Conservation (phyloP, 345 rosid species). For the Populus simonii region DNA sequence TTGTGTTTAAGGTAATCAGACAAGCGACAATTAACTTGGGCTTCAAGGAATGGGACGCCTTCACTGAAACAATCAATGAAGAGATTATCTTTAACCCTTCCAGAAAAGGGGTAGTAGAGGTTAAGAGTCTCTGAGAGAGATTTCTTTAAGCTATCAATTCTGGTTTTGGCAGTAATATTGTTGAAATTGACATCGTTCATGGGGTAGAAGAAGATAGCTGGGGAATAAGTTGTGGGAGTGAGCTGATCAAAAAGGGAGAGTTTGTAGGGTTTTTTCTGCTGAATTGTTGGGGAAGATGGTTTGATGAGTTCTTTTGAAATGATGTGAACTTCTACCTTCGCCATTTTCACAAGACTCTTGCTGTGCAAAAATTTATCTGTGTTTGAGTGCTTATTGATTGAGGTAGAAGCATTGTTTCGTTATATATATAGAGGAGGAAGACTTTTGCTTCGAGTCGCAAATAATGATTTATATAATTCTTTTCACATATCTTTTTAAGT, state of each 20-base stretch:
- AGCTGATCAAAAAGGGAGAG: constrained; percentile 16
- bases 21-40: not conserved
- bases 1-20: constrained; percentile 2
- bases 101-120: constrained; percentile 23
- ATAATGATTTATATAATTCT: too few species aligned
- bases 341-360: not conserved
- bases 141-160: not conserved
- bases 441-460: too few species aligned
- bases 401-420: too few species aligned
- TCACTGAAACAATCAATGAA: constrained; percentile 10
- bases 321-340: constrained; percentile 10
- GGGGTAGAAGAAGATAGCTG: constrained; percentile 10
- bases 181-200: not conserved
- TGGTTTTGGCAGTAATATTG: not conserved
- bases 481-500: too few species aligned
- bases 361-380: too few species aligned
- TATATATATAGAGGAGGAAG: too few species aligned
- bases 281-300: constrained; percentile 13
- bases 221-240: constrained; percentile 15
- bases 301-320: constrained; percentile 18
- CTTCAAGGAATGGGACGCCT: constrained; percentile 15
- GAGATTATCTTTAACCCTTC: constrained; percentile 13
- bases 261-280: constrained; percentile 9
- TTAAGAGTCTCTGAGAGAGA: constrained; percentile 17
- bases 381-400: too few species aligned